A percentile compares a stretch with the other conserved stretches of the same genome.
Evolutionary conservation across 1,284 basidiomycete genomes (phyloP).

Genomic region (Albatrellus sp.): DNA sequence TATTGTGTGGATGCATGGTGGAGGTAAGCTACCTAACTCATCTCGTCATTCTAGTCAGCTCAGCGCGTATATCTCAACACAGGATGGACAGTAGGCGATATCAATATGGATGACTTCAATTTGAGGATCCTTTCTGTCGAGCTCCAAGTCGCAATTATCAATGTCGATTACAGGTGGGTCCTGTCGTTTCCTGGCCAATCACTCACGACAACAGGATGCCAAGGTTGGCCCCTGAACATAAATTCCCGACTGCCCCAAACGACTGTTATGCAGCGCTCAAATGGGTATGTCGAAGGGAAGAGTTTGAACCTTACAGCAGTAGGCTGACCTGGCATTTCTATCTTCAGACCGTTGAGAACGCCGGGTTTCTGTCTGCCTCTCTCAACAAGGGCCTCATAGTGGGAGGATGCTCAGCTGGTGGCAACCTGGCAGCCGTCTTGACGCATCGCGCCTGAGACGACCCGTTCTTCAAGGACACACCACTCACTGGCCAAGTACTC

Average conservation of each 20-base stretch:
- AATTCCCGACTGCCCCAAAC: slow-evolving; percentile 24
- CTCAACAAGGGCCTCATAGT: slow-evolving; percentile 13
- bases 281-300: slow-evolving; percentile 15
- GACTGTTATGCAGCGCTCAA: slow-evolving; percentile 23
- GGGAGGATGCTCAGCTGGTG: slow-evolving; percentile 14
- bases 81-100: slow-evolving; percentile 11
- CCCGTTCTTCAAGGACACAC: slow-evolving; percentile 9
- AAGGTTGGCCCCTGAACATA: slow-evolving; percentile 25
- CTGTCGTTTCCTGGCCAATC: not conserved
- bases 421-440: slow-evolving; percentile 11
- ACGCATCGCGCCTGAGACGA: slow-evolving; percentile 12
- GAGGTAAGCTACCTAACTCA: slow-evolving; percentile 3
- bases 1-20: slow-evolving; percentile 9
- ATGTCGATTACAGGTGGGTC: slow-evolving; percentile 2
- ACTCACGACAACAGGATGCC: not conserved
- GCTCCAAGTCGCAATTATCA: slow-evolving; percentile 13
- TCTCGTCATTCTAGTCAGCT: not conserved
- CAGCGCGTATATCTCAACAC: not conserved
- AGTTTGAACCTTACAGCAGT: not conserved
- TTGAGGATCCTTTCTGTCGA: slow-evolving; percentile 11
- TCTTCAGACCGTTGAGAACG: slow-evolving; percentile 8
- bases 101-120: slow-evolving; percentile 12
- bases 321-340: too few relatives aligned
- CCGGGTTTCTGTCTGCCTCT: slow-evolving; percentile 5
- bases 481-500: slow-evolving; percentile 12